These are phyloP conservation scores for Ammopiptanthus mongolicus DNA, from an alignment of 306 rosid species.

Conservation along the genomic window DNA sequence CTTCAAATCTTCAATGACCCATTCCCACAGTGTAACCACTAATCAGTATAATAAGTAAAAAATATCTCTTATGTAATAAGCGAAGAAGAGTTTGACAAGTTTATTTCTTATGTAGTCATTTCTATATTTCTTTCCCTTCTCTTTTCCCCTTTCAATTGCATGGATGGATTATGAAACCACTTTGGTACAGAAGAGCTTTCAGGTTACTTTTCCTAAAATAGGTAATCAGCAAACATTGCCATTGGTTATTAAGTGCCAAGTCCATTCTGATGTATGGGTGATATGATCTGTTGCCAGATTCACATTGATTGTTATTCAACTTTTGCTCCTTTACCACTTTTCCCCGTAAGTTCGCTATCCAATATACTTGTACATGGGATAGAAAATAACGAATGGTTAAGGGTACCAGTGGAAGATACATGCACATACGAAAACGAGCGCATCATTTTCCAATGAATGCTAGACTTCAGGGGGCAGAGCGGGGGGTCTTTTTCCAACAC, in stretches of 20 bases:
- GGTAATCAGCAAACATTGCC: neutral
- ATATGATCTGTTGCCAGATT: neutral
- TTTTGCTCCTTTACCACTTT: neutral
- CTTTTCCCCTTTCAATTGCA: neutral
- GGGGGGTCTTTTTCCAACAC: constrained; percentile 22
- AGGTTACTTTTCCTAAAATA: neutral
- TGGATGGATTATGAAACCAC: neutral
- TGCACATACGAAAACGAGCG: neutral
- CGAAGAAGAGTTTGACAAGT: neutral
- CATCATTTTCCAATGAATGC: constrained; percentile 8
- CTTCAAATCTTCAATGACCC: neutral
- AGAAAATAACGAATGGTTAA: neutral
- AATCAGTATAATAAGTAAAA: too few relatives aligned
- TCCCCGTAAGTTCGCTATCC: neutral
- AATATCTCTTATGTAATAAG: neutral
- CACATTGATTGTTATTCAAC: neutral
- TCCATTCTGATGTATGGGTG: neutral
- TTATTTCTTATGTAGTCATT: neutral
- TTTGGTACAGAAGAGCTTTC: neutral
- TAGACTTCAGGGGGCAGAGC: neutral
- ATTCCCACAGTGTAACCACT: neutral
- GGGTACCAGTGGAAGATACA: neutral
- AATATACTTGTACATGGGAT: neutral
- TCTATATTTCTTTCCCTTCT: neutral
- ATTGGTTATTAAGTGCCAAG: neutral